Percentiles rank a stretch among this genome's conserved stretches.
Conservation (phyloP, 257 asterid species). For the Solanum tacnaense region DNA sequence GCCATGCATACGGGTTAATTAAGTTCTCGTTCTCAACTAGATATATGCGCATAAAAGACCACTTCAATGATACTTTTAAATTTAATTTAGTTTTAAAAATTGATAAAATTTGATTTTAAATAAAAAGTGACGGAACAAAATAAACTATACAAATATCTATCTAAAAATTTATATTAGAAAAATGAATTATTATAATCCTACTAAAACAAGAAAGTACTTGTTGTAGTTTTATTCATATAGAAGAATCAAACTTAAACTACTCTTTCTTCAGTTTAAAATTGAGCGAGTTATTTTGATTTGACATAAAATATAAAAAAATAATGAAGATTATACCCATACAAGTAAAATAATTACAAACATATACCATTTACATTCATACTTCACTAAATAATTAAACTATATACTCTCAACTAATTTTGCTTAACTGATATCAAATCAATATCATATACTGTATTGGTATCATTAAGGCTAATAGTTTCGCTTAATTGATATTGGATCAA, state of each 20-base stretch:
- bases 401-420: not conserved
- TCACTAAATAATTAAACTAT: too few species aligned
- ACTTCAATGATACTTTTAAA: not conserved
- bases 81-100: not conserved
- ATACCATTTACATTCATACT: too few species aligned
- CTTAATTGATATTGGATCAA: not conserved
- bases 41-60: not conserved
- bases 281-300: not conserved
- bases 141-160: not conserved
- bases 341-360: too few species aligned
- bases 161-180: not conserved
- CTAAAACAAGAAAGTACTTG: not conserved
- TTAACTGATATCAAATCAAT: not conserved
- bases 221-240: not conserved
- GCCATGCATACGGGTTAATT: not conserved
- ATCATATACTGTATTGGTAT: too few species aligned
- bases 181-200: too few species aligned
- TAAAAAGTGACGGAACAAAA: not conserved
- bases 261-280: not conserved
- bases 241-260: not conserved
- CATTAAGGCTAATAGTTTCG: too few species aligned
- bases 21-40: not conserved
- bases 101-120: not conserved
- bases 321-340: fast-evolving
- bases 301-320: too few species aligned